These are phyloP conservation scores for Corylus americana DNA, from an alignment of 306 rosid genomes.

Conservation along the genomic window DNA sequence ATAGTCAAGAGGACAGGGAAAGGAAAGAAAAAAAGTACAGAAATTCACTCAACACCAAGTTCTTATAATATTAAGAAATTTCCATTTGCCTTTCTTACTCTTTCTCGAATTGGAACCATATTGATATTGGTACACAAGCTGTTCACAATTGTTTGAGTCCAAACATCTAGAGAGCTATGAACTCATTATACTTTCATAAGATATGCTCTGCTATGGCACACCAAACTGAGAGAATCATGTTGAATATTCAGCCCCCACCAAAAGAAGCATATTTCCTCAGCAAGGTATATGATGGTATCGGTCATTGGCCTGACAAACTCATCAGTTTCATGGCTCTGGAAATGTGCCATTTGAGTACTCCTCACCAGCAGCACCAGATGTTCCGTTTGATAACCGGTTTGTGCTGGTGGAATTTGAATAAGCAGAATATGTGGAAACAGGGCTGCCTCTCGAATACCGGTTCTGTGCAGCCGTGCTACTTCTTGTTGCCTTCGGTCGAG, in stretches of 20 bases:
- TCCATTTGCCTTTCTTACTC: not conserved
- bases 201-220: not conserved
- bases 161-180: not conserved
- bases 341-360: slow-evolving; percentile 72
- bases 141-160: not conserved
- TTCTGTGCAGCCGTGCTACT: slow-evolving; percentile 81
- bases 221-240: not conserved
- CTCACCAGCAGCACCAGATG: slow-evolving; percentile 59
- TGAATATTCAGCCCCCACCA: not conserved
- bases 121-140: not conserved
- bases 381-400: slow-evolving; percentile 76
- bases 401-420: slow-evolving; percentile 54
- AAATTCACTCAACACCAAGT: not conserved
- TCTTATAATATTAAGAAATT: not conserved
- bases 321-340: slow-evolving; percentile 52
- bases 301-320: slow-evolving; percentile 10
- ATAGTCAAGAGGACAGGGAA: not conserved
- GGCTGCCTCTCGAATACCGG: slow-evolving; percentile 67
- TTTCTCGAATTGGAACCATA: not conserved
- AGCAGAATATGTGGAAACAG: slow-evolving; percentile 59
- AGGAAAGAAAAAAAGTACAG: not conserved
- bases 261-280: not conserved
- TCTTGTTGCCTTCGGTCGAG: slow-evolving; percentile 88
- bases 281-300: not conserved
- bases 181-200: not conserved